Evolutionary conservation across 169 alveolate genomes (phyloP).

Genomic region (Plasmodium malariae): DNA sequence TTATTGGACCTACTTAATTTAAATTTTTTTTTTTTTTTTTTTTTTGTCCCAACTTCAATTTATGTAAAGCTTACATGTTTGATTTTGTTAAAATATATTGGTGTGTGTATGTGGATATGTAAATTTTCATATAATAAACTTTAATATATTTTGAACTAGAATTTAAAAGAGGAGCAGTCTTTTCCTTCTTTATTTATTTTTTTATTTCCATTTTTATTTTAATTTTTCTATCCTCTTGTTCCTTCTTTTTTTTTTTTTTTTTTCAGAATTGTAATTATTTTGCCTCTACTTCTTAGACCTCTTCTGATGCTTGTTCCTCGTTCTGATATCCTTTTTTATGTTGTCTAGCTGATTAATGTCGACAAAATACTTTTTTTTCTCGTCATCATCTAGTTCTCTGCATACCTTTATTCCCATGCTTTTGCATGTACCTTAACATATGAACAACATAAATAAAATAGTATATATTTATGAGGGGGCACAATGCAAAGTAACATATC

Average conservation of each 20-base stretch:
- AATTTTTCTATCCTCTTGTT: constrained; percentile 25
- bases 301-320: constrained; percentile 74
- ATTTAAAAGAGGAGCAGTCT: neutral
- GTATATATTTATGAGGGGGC: no score
- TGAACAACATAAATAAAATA: no score
- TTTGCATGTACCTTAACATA: constrained; percentile 81
- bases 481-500: no score
- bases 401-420: constrained; percentile 87
- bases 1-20: no score
- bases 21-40: no score
- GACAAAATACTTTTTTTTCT: constrained; percentile 87
- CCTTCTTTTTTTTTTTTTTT: no score
- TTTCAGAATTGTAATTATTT: no score
- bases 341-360: constrained; percentile 85
- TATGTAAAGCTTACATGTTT: neutral
- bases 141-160: no score
- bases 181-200: no score
- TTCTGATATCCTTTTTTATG: constrained; percentile 86
- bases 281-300: constrained; percentile 56
- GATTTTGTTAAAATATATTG: neutral
- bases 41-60: neutral
- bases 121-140: neutral
- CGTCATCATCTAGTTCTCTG: constrained; percentile 85
- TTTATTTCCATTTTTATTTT: no score
- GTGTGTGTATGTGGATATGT: neutral